Base-by-base conservation (phyloP, 164 flowering plant species). In the Vitis riparia region DNA sequence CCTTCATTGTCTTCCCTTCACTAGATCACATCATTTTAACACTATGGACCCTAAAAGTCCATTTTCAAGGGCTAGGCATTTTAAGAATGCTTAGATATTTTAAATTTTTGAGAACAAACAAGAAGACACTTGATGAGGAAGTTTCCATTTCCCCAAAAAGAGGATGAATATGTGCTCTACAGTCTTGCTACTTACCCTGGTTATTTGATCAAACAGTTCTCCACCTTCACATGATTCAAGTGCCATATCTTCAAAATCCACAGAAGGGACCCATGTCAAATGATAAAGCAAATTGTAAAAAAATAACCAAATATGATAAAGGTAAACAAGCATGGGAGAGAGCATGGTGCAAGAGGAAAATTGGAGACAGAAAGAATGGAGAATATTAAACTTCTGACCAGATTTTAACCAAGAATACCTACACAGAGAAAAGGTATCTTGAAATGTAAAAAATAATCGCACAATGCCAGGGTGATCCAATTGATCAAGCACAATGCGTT, bases 161-260 rank as follows among this genome's bases (percentile, higher is more conserved):
- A 29, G 12, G 55, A 17, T 17, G 32, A 13, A 44, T 8, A 51
- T 16, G 62, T 30, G 59, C 5, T 62, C 62, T 13, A 12, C 13
- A 61, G 48, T 57, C 61, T 9, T 19, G 19, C 62, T 19, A 49
- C 19, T 56, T 81, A 91, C 99, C 88, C 98, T 91, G 59, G 90
- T 89, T 80, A 96, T 92, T 73, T 96, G 99, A 77, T 93, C 99
- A 79, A 96, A 96, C 77, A 93, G 98, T 77, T 96, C 99, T 65
- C 98, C 99, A 49, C 99, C 99, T 80, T 96, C 99, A 80, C 99
- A 96, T 61, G 95, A 91, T 77, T 96, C 99, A 73, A 96, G 95
- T 62, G 99, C 99, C 99, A 96, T 96, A 75, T 96, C 99, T 93
- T 68, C 81, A 86, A 17, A 72, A 55, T 16, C 71, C 53, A 71